These are phyloP conservation scores for Sarocladiaceae sp. DNA, from an alignment of 2,329 filamentous ascomycete species.

Conservation along the genomic window DNA sequence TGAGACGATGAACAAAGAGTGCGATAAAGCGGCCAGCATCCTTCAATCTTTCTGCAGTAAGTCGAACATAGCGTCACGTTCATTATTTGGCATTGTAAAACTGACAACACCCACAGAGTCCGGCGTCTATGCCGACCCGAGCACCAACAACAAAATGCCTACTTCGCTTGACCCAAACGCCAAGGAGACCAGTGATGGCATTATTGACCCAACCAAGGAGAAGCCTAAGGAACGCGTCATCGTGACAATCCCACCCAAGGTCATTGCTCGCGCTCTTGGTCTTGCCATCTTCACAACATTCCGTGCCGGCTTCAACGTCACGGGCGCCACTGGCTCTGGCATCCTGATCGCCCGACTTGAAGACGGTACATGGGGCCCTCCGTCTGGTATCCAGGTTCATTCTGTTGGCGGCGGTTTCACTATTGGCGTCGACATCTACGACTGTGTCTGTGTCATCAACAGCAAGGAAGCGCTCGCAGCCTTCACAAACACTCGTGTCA, in stretches of 20 bases:
- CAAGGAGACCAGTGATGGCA: conserved; percentile 21
- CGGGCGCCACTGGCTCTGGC: conserved; percentile 63
- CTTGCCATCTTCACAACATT: conserved; percentile 71
- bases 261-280: conserved; percentile 62
- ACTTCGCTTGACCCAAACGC: conserved; percentile 23
- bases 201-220: conserved; percentile 28
- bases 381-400: conserved; percentile 77
- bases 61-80: conserved; percentile 21
- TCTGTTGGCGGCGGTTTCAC: conserved; percentile 77
- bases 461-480: conserved; percentile 69
- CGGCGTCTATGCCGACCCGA: conserved; percentile 44
- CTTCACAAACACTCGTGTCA: conserved; percentile 71
- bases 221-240: conserved; percentile 44
- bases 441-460: conserved; percentile 81
- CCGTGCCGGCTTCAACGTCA: conserved; percentile 61
- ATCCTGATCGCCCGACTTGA: conserved; percentile 58
- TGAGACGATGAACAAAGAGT: conserved; percentile 80
- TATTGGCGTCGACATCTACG: conserved; percentile 75
- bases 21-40: conserved; percentile 85
- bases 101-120: conserved; percentile 35
- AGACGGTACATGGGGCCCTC: conserved; percentile 72
- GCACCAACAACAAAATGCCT: conserved; percentile 20
- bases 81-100: not conserved
- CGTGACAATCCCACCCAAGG: conserved; percentile 51
- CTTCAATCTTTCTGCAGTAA: conserved; percentile 80